Base-by-base conservation (phyloP, 208 protist genomes). In the Leishmania tropica region DNA sequence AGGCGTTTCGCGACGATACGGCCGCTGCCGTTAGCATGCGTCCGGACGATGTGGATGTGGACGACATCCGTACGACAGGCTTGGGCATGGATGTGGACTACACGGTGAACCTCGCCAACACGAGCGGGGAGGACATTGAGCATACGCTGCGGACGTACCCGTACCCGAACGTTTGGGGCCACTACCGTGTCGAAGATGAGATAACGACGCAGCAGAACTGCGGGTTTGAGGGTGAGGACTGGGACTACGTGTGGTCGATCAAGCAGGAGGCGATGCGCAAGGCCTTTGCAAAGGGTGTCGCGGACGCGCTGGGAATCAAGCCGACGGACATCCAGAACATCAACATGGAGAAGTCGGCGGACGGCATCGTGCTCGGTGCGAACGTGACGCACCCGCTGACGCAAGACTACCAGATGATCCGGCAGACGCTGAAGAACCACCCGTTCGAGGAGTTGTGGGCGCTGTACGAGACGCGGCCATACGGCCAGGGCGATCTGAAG, bases 161-260 rank as follows among this genome's bases (percentile, higher is more conserved):
- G 45, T 92, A 93, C 85, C 87, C 88, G 19, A 51, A 62, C 45
- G 56, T 91, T 21, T 90, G 87, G 87, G 81, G 78, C 62, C 75
- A 82, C 7, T 91, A 88, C 81, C 45, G 24, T 6, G 42, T 73
- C 40, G 68, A 35, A 8, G 37, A 47, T 2, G 37, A 79, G 37
- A 19, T 64, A 31, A 56, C 48, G 28, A 88, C 84, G 17, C 75
- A 53, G 21, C 70, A 78, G 68, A 45, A 74, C 68, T 85, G 83
- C 71, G 79, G 86, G 76, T 95, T 95, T 68, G 87, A 93, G 81
- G 92, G 92, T 51, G 86, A 81, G 56, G 87, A 91, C 73, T 96
- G 93, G 93, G 87, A 53, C 60, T 89, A 81, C 48, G 80, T 91
- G 62, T 81, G 89, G 80, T 54, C 71, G 40, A 48, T 76, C 70